These are phyloP conservation scores for Pseudozyma tsukubaensis DNA, from an alignment of 1,284 basidiomycete genomes.

Conservation along the genomic window DNA sequence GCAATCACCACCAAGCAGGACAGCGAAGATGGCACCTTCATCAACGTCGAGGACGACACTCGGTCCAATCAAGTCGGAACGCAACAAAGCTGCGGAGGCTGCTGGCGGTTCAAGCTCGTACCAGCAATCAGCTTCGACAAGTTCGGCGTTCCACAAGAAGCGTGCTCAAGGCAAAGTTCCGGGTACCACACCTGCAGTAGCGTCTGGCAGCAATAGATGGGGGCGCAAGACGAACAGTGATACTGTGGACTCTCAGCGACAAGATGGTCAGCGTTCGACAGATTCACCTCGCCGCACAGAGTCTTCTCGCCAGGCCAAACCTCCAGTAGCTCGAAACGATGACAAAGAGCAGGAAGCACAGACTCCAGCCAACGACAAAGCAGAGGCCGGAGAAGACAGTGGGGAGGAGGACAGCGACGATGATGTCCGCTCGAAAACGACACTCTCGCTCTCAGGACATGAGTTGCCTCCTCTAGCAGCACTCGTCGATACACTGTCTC, in stretches of 20 bases:
- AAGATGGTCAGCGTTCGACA: background rate
- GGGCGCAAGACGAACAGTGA: background rate
- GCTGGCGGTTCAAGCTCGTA: background rate
- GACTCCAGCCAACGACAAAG: background rate
- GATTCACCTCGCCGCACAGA: too few species aligned
- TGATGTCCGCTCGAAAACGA: conserved; percentile 36
- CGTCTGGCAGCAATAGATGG: conserved; percentile 13
- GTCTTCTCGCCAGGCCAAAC: background rate
- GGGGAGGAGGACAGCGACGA: conserved; percentile 16
- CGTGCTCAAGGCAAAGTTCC: conserved; percentile 23
- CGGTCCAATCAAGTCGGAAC: conserved; percentile 43
- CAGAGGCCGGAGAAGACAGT: background rate
- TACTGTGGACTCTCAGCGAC: background rate
- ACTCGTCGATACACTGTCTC: conserved; percentile 54
- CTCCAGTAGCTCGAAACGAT: background rate
- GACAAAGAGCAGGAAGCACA: background rate
- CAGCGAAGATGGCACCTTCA: conserved; percentile 24
- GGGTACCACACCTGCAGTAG: background rate
- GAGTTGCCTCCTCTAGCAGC: conserved; percentile 50
- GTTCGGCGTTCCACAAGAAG: conserved; percentile 43
- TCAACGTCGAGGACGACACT: conserved; percentile 1
- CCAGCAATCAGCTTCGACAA: conserved; percentile 20
- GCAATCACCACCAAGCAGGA: background rate
- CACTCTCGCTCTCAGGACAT: conserved; percentile 52
- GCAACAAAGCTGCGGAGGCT: conserved; percentile 35